Percentiles rank a stretch among this genome's conserved stretches.
These are phyloP conservation scores for Arthrobotrys megalospora DNA, from an alignment of 2,329 filamentous ascomycete genomes.

Conservation along the genomic window DNA sequence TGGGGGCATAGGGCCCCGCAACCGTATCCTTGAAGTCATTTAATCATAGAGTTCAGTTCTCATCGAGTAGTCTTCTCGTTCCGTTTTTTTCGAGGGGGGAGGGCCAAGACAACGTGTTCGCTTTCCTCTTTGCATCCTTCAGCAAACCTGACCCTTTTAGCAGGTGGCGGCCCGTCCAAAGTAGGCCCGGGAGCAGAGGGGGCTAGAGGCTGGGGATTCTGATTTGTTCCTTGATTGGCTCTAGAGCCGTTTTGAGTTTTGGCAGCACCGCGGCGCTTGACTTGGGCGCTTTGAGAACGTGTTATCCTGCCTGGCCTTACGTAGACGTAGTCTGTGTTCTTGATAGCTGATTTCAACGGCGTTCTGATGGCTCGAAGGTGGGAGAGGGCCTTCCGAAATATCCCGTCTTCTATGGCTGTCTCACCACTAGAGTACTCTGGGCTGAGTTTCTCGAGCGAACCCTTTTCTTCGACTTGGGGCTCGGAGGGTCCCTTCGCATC, in stretches of 20 bases:
- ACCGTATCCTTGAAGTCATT: no score
- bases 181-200: neutral
- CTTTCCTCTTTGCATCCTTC: conserved; percentile 24
- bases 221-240: neutral
- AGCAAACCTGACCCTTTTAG: conserved; percentile 42
- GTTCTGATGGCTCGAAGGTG: neutral
- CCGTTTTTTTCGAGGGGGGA: no score
- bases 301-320: neutral
- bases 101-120: conserved; percentile 9
- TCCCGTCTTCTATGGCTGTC: neutral
- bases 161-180: no score
- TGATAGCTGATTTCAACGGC: conserved; percentile 30
- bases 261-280: neutral
- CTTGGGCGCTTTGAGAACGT: conserved; percentile 18
- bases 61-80: no score
- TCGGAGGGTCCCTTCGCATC: no score
- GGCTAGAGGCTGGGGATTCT: neutral
- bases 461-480: no score
- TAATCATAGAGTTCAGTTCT: no score
- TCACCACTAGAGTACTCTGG: no score
- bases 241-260: neutral
- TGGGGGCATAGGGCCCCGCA: no score
- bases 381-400: neutral
- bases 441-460: no score
- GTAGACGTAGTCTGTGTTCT: conserved; percentile 34